Evolutionary conservation across 148 eudicot species (phyloP), one percentile per base, ranked within the genome.

Genomic region (Camellia granthamiana): DNA sequence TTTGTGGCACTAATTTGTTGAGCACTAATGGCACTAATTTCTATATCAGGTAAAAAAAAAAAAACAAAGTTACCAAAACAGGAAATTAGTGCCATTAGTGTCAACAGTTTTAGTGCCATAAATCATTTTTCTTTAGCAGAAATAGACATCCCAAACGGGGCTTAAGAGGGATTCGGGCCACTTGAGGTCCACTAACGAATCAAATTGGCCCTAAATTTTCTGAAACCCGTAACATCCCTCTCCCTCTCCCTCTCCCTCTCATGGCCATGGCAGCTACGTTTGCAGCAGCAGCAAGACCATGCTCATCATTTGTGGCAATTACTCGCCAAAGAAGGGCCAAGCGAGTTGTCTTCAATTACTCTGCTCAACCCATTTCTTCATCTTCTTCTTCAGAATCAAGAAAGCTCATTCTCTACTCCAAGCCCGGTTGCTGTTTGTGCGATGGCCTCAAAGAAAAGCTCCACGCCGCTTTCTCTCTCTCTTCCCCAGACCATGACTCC

Each of bases 391-490:
- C 60, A 12, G 61, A 79, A n/a, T 23, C 84, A 7, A 88, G 88
- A 69, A 91, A 89, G 86, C 85, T 95, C 60, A 81, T 93, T 23
- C 87, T 95, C 3, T 93, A 95, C 83, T 95, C 97, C 2, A 95
- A 91, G 81, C 97, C 98, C 4, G 96, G 96, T 47, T 95, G 98
- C 80, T 95, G 98, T 86, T 88, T 95, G 83, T 95, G 98, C 81
- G 97, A 95, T 84, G 97, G 96, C 76, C 96, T 93, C 80, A 93
- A 95, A 85, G 93, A 93, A 81, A 95, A 93, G 76, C 90, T 95
- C 6, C 74, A 86, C 58, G 87, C 93, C 44, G 76, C 76, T 54
- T 52, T 72, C 69, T 84, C 89, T 80, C 87, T 91, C 71, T 86
- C 90, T 5, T 30, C 38, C 38, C 38, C 38, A 30, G 73, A 79